phyloP scores from a whole-genome alignment of 495 filamentous ascomycete genomes.

The Trypethelium eluteriae region DNA sequence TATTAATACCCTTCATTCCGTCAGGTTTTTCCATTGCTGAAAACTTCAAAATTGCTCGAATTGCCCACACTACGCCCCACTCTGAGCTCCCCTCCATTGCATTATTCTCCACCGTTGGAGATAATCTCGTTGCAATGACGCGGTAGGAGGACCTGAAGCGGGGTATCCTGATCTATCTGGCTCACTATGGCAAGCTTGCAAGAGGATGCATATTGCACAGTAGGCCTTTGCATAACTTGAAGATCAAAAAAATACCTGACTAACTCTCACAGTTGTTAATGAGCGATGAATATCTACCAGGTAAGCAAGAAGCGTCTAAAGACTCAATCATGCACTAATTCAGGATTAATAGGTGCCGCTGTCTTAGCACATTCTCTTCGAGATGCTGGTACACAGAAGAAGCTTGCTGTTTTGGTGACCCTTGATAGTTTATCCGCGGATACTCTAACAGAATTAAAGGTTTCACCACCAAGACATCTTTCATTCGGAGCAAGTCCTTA shows the following conservation, averaged over 20 bases:
- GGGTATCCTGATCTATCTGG: not conserved
- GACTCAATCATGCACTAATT: slow-evolving; percentile 10
- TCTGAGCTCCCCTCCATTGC: not conserved
- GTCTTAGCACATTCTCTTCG: slow-evolving; percentile 91
- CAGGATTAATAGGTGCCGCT: slow-evolving; percentile 55
- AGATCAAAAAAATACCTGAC: not conserved
- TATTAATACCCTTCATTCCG: too few species aligned
- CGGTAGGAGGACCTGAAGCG: not conserved
- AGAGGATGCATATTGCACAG: slow-evolving; percentile 55
- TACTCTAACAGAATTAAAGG: slow-evolving; percentile 72
- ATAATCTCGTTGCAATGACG: not conserved
- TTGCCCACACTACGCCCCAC: too few species aligned
- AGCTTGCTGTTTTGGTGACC: slow-evolving; percentile 76
- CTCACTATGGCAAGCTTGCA: slow-evolving; percentile 30
- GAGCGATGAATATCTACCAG: slow-evolving; percentile 85
- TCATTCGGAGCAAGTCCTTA: not conserved
- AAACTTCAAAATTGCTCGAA: too few species aligned
- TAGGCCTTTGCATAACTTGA: slow-evolving; percentile 25
- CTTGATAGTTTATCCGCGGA: slow-evolving; percentile 62
- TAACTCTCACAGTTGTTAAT: slow-evolving; percentile 61
- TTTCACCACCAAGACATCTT: slow-evolving; percentile 30
- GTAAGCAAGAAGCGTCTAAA: slow-evolving; percentile 38
- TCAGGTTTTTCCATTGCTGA: too few species aligned
- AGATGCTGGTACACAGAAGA: slow-evolving; percentile 82
- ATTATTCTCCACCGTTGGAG: not conserved